A percentile compares a stretch with the other conserved stretches of the same genome.
These are phyloP conservation scores for Saccharomyces hybrid DNA, from an alignment of 1,139 yeast species.

Conservation along the genomic window DNA sequence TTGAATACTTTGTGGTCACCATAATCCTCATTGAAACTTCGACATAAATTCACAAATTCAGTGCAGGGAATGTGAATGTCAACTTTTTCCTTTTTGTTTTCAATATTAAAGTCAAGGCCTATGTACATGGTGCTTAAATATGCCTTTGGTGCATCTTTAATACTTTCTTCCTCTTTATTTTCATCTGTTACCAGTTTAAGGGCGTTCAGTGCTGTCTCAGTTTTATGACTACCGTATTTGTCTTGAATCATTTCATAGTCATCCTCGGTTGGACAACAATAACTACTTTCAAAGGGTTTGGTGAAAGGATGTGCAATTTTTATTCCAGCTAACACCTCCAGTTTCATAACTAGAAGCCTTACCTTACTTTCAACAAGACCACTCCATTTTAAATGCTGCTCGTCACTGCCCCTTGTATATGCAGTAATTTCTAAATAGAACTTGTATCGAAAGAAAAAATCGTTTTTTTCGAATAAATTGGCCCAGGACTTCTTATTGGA, in stretches of 20 bases:
- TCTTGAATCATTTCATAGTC: slow-evolving; percentile 49
- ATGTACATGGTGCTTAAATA: slow-evolving; percentile 72
- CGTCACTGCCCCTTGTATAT: slow-evolving; percentile 61
- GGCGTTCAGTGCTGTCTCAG: slow-evolving; percentile 36
- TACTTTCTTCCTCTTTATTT: slow-evolving; percentile 29
- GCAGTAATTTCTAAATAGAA: slow-evolving; percentile 80
- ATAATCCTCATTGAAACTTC: slow-evolving; percentile 61
- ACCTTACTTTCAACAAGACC: slow-evolving; percentile 90
- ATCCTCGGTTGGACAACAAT: slow-evolving; percentile 46
- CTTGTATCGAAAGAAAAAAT: slow-evolving; percentile 74
- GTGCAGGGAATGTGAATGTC: slow-evolving; percentile 90
- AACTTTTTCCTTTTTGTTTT: slow-evolving; percentile 49
- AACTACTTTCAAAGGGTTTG: slow-evolving; percentile 60
- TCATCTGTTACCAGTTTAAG: slow-evolving; percentile 33
- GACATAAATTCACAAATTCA: slow-evolving; percentile 76
- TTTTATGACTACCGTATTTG: slow-evolving; percentile 44
- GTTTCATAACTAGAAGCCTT: slow-evolving; percentile 70
- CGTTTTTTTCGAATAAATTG: slow-evolving; percentile 68
- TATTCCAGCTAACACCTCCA: slow-evolving; percentile 70
- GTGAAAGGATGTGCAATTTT: slow-evolving; percentile 85
- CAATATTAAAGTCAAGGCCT: slow-evolving; percentile 64
- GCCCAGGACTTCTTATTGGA: slow-evolving; percentile 63
- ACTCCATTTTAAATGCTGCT: slow-evolving; percentile 81
- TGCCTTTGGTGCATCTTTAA: slow-evolving; percentile 37
- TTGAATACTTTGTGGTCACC: slow-evolving; percentile 49